Base-by-base conservation (phyloP, 2,329 filamentous ascomycete genomes). In the Aureobasidium sp. region DNA sequence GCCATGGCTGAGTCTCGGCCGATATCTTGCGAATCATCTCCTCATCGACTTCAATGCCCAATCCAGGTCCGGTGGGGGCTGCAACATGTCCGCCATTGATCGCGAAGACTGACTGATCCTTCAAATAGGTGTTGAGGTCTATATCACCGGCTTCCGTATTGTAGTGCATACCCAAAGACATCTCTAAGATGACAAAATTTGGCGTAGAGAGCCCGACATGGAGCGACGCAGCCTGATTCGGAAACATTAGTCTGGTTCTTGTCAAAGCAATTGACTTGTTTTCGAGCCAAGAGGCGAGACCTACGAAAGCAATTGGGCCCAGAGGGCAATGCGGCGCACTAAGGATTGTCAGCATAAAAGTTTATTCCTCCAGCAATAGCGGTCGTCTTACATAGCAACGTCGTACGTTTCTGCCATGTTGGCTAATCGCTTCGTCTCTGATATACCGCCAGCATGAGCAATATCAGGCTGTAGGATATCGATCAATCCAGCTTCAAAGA, bases 131-230 rank as follows among this genome's bases (percentile, higher is more conserved):
- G 20, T 69, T 67, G 17, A 89, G 75, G 70, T 90, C 87, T 67
- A 85, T 79, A 2, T 83, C 79, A 1, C 83, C 85, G 0, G 80
- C 82, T 67, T 81, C 80, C 4, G 74, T 73, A 67, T 92, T 92
- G 70, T 92, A 92, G 71, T 92, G 89, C 67, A 92, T 92, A 0
- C 88, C 89, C 34, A 91, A 69, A 59, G 85, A 87, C 89, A 91
- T 91, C 72, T 92, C 88, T 69, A 89, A 85, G 36, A 92, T 91
- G 0, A 81, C 83, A 70, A 88, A 90, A 71, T 87, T 91, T 24
- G 80, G 80, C 24, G 76, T 83, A 10, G 74, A 76, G 24, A 82
- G 77, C 27, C 84, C 85, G 1, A 91, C 82, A 65, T 91, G 88
- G 44, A 90, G 78, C 61, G 81, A 85, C 0, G 88, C 88, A 0